Percentiles rank a stretch among this genome's conserved stretches.
Conservation (phyloP, 768 basidiomycete genomes). For the Boletus vermiculosoides region DNA sequence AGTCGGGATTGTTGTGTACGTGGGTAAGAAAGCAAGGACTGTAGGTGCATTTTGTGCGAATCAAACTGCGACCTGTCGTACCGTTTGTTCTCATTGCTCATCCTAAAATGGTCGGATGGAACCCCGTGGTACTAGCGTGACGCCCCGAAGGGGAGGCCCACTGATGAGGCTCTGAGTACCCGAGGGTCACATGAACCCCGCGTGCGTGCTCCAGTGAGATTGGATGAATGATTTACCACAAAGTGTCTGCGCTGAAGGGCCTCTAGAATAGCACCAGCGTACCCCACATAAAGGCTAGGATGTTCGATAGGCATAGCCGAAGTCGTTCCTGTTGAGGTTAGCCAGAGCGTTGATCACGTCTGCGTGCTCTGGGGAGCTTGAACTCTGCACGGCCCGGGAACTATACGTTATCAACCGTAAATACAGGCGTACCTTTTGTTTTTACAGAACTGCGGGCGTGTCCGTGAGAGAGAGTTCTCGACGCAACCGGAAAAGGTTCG, state of each 20-base stretch:
- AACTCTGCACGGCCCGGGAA: too few species aligned
- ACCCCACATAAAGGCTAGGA: neutral
- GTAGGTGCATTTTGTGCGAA: neutral
- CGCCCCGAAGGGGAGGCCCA: neutral
- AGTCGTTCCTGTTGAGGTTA: neutral
- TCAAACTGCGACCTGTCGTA: neutral
- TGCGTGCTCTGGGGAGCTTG: neutral
- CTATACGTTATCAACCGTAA: neutral
- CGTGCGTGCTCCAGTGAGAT: neutral
- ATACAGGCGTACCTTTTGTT: neutral
- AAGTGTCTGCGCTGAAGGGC: neutral
- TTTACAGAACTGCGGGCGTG: neutral
- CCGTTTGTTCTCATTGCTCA: neutral
- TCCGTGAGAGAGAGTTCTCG: neutral
- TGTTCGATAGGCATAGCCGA: neutral
- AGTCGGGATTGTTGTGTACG: neutral
- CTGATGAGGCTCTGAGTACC: neutral
- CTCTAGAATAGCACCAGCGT: neutral
- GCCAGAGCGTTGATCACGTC: neutral
- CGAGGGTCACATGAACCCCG: slow-evolving; percentile 5
- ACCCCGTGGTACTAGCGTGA: neutral
- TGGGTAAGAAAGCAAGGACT: neutral
- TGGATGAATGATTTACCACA: neutral
- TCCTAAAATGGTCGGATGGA: neutral
- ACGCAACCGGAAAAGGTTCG: neutral